These are phyloP conservation scores for Boletus subparvulus DNA, from an alignment of 768 basidiomycete species.

Conservation along the genomic window DNA sequence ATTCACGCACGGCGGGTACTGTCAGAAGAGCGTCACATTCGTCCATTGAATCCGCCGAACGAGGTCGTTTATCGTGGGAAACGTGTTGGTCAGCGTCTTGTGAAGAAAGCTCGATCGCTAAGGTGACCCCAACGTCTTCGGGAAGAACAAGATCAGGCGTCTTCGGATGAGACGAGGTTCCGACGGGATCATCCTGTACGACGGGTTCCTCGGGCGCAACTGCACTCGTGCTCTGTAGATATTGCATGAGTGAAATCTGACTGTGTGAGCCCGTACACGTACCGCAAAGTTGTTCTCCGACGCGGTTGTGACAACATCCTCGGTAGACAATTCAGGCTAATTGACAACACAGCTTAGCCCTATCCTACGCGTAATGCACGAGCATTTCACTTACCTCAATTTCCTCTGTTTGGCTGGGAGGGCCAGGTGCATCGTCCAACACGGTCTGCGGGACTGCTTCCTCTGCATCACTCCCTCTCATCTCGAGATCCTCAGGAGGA, in stretches of 20 bases:
- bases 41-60: constrained; percentile 11
- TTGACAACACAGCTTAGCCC: neutral
- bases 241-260: neutral
- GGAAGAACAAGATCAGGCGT: constrained; percentile 21
- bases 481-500: neutral
- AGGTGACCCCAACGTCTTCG: neutral
- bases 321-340: neutral
- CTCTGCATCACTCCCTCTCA: neutral
- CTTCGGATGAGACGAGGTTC: neutral
- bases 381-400: neutral
- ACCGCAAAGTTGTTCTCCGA: neutral
- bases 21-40: constrained; percentile 18
- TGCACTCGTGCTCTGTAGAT: neutral
- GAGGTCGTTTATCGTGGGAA: neutral
- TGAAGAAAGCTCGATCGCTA: neutral
- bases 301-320: no score
- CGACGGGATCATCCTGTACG: neutral
- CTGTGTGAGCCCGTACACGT: neutral
- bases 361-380: neutral
- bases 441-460: neutral
- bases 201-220: neutral
- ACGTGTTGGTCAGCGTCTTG: neutral
- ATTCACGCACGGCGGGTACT: neutral
- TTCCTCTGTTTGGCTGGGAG: neutral
- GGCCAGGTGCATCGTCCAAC: neutral